Evolutionary conservation across 495 filamentous ascomycete genomes (phyloP).

Genomic region (Penicillium roqueforti): DNA sequence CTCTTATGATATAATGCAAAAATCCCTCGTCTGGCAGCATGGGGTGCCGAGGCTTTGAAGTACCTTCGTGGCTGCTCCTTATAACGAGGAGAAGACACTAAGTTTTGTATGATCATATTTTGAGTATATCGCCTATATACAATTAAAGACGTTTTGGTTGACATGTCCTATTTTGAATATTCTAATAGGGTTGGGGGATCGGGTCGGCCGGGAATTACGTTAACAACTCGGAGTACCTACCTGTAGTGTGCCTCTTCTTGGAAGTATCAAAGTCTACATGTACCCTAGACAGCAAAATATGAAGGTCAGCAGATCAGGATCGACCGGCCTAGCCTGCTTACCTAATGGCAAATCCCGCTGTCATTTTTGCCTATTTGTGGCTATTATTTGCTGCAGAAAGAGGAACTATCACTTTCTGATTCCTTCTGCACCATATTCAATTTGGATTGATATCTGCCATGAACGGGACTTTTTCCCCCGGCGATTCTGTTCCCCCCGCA

Average conservation of each 20-base stretch:
- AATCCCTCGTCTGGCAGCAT: too few relatives aligned
- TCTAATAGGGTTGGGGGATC: too few relatives aligned
- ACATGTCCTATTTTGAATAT: too few relatives aligned
- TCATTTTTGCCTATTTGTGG: slow-evolving; percentile 4
- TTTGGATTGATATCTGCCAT: neutral
- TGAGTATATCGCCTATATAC: too few relatives aligned
- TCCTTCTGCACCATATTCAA: neutral
- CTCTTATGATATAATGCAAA: too few relatives aligned
- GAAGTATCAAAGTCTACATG: neutral
- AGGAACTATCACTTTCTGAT: slow-evolving; percentile 1
- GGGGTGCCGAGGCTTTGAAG: too few relatives aligned
- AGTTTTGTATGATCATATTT: too few relatives aligned
- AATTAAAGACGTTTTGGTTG: too few relatives aligned
- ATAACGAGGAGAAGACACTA: too few relatives aligned
- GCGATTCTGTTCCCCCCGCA: neutral
- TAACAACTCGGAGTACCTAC: too few relatives aligned
- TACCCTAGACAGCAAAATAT: neutral
- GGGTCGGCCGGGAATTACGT: too few relatives aligned
- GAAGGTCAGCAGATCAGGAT: slow-evolving; percentile 2
- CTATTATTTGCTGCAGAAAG: neutral
- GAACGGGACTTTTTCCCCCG: slow-evolving; percentile 4
- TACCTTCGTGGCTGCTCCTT: too few relatives aligned
- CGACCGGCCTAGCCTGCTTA: slow-evolving; percentile 1
- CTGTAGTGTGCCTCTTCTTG: neutral
- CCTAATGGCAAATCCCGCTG: neutral